Percentiles rank a stretch among this genome's conserved stretches.
These are phyloP conservation scores for Murraya koenigii DNA, from an alignment of 345 rosid genomes.

Conservation along the genomic window DNA sequence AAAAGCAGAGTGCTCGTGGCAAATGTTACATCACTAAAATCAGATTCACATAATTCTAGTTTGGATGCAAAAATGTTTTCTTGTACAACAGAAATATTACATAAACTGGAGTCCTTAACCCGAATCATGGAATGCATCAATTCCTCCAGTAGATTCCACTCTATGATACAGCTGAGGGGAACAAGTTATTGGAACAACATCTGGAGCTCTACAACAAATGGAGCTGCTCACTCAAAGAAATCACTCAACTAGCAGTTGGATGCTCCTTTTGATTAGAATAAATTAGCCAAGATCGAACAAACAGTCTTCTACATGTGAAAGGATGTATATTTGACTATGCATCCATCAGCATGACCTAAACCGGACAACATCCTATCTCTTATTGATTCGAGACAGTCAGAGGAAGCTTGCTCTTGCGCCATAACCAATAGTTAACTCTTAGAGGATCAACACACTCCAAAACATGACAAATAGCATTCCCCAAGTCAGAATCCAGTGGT, in stretches of 20 bases:
- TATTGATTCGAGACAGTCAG: neutral
- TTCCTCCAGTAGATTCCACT: neutral
- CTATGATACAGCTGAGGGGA: neutral
- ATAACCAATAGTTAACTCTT: conserved; percentile 75
- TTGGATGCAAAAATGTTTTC: neutral
- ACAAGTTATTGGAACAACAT: neutral
- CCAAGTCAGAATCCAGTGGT: conserved; percentile 43
- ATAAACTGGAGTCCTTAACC: neutral
- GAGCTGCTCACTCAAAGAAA: neutral
- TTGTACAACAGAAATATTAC: neutral
- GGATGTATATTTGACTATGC: neutral
- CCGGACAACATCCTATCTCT: neutral
- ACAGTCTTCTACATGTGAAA: neutral
- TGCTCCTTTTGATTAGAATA: neutral
- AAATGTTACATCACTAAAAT: neutral
- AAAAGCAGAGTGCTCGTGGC: too few relatives aligned
- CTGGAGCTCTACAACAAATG: neutral
- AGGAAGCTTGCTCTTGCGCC: conserved; percentile 66
- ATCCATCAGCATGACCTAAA: neutral
- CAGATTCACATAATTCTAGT: neutral
- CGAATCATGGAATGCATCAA: neutral
- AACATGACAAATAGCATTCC: conserved; percentile 48
- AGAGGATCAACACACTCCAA: conserved; percentile 62
- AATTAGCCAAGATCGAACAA: neutral
- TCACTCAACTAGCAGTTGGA: neutral